These are phyloP conservation scores for Rubus parviflorus DNA, from an alignment of 306 rosid genomes.

Conservation along the genomic window DNA sequence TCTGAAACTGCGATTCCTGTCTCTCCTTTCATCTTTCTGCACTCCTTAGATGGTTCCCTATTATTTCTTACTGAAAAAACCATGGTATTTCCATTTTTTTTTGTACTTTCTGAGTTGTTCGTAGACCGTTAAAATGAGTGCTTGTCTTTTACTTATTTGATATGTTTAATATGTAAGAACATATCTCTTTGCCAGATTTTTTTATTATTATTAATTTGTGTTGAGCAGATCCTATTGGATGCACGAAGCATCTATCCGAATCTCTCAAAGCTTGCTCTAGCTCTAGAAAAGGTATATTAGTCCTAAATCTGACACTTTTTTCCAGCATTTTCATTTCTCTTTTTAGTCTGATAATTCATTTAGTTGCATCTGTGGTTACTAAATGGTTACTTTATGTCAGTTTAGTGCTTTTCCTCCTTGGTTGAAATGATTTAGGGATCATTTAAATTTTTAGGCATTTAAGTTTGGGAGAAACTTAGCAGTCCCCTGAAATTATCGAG, in stretches of 20 bases:
- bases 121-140: not conserved
- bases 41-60: not conserved
- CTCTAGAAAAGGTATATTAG: constrained; percentile 81
- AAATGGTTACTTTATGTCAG: not conserved
- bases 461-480: too few species aligned
- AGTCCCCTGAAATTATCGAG: too few species aligned
- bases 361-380: not conserved
- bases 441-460: too few species aligned
- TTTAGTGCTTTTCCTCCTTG: too few species aligned
- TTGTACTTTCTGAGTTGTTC: not conserved
- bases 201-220: constrained; percentile 10
- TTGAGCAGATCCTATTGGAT: constrained; percentile 78
- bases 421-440: too few species aligned
- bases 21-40: not conserved
- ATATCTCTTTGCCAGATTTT: not conserved
- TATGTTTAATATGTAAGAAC: not conserved
- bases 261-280: constrained; percentile 87
- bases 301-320: not conserved
- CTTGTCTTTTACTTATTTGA: not conserved
- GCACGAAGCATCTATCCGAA: constrained; percentile 74
- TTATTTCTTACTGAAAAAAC: not conserved
- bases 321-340: not conserved
- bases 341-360: not conserved
- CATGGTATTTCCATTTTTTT: not conserved
- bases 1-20: not conserved